These are phyloP conservation scores for Chytridium lagenaria DNA, from an alignment of 371 early-diverging fungal genomes.

Conservation along the genomic window DNA sequence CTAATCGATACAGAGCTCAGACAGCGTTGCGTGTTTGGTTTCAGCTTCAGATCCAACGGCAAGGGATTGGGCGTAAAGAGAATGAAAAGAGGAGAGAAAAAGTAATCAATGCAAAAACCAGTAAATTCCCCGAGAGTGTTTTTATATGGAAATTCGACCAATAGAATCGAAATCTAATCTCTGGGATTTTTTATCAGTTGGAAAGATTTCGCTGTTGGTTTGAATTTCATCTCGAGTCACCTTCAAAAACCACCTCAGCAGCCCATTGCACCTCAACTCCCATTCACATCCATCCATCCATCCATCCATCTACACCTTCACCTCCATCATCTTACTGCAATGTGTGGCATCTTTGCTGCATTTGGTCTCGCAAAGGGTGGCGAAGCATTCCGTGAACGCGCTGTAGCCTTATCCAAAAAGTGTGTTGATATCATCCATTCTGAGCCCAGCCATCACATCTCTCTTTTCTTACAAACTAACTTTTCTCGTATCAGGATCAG, in stretches of 20 bases:
- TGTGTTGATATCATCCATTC: constrained; percentile 41
- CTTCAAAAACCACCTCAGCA: neutral
- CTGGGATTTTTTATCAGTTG: too few species aligned
- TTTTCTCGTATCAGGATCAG: constrained; percentile 59
- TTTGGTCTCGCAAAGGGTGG: constrained; percentile 84
- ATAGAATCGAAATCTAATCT: too few species aligned
- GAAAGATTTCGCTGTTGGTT: too few species aligned
- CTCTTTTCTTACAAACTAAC: neutral
- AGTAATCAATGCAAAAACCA: too few species aligned
- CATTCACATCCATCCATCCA: neutral
- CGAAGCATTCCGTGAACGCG: constrained; percentile 78
- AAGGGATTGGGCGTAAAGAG: too few species aligned
- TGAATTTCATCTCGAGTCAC: too few species aligned
- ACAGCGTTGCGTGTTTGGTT: too few species aligned
- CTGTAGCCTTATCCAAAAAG: constrained; percentile 87
- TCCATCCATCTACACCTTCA: neutral
- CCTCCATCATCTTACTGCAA: constrained; percentile 38
- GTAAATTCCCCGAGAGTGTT: too few species aligned
- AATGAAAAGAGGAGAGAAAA: too few species aligned
- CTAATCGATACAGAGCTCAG: too few species aligned
- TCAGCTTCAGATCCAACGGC: too few species aligned
- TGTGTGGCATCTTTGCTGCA: constrained; percentile 97
- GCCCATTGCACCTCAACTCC: neutral
- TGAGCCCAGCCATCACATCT: neutral
- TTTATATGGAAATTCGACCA: too few species aligned